Conservation (phyloP, 2,329 filamentous ascomycete species). For the Neopestalotiopsis sp. region DNA sequence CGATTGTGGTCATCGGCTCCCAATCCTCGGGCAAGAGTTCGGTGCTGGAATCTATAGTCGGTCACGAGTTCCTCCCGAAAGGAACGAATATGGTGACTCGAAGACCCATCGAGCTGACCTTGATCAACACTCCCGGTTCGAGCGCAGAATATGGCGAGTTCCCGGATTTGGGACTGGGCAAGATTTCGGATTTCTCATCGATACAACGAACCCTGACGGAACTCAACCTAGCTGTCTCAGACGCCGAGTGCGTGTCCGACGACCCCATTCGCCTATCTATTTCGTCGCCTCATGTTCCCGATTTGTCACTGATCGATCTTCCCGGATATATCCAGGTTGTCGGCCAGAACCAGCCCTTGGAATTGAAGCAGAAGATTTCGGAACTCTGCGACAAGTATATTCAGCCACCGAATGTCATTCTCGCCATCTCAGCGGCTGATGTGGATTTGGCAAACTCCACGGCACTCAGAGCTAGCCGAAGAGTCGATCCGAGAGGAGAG, state of each 20-base stretch:
- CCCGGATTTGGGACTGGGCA: conserved; percentile 85
- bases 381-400: conserved; percentile 99
- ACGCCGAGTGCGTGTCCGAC: conserved; percentile 90
- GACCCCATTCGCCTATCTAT: conserved; percentile 96
- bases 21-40: conserved; percentile 99
- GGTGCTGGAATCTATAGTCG: conserved; percentile 94
- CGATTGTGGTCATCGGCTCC: conserved; percentile 98
- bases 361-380: conserved; percentile 94
- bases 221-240: conserved; percentile 90
- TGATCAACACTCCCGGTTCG: conserved; percentile 91
- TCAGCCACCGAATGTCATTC: conserved; percentile 90
- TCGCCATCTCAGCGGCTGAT: conserved; percentile 96
- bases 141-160: conserved; percentile 95
- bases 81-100: conserved; percentile 99
- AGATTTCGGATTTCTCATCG: conserved; percentile 88
- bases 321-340: conserved; percentile 98
- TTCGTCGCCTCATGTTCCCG: conserved; percentile 93
- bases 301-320: conserved; percentile 93
- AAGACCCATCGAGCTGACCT: conserved; percentile 91
- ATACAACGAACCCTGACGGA: conserved; percentile 95
- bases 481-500: conserved; percentile 93
- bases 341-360: conserved; percentile 85
- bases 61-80: conserved; percentile 96
- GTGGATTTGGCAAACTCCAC: conserved; percentile 97
- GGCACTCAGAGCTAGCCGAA: conserved; percentile 83